These are phyloP conservation scores for Pelargonium citronellum DNA, from an alignment of 441 rosid species.

Conservation along the genomic window DNA sequence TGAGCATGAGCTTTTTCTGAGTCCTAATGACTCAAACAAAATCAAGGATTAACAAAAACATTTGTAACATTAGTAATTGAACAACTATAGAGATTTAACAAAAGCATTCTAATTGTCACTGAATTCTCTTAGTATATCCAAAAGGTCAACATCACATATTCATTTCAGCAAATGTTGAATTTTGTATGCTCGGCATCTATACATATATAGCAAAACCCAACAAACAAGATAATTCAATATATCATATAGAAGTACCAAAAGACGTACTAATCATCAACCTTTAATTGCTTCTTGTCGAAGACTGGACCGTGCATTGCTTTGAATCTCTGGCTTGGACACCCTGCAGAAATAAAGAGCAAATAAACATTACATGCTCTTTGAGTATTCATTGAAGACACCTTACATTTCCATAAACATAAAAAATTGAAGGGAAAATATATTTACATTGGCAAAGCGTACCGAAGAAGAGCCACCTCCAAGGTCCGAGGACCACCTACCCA, in stretches of 20 bases:
- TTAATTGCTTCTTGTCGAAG: slow-evolving; percentile 34
- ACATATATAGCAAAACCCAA: slow-evolving; percentile 42
- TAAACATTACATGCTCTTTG: background rate
- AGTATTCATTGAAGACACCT: background rate
- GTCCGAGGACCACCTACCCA: background rate
- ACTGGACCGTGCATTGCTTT: background rate
- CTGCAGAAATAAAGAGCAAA: background rate
- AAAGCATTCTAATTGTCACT: no score
- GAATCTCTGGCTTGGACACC: background rate
- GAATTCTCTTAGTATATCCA: slow-evolving; percentile 30
- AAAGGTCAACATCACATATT: slow-evolving; percentile 90
- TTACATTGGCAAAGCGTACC: background rate
- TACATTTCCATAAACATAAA: background rate
- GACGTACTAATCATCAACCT: slow-evolving; percentile 36
- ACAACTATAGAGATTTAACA: no score
- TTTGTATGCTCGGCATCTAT: slow-evolving; percentile 71
- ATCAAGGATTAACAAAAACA: background rate
- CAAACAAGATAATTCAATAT: slow-evolving; percentile 1
- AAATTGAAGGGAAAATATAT: background rate
- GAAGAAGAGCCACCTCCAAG: background rate
- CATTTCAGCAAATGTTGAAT: slow-evolving; percentile 85
- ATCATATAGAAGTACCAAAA: background rate
- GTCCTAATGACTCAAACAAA: slow-evolving; percentile 27
- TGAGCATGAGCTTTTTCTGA: background rate
- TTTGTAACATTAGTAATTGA: background rate